phyloP scores from a whole-genome alignment of 1,284 basidiomycete genomes.

The Irpex lacteus region DNA sequence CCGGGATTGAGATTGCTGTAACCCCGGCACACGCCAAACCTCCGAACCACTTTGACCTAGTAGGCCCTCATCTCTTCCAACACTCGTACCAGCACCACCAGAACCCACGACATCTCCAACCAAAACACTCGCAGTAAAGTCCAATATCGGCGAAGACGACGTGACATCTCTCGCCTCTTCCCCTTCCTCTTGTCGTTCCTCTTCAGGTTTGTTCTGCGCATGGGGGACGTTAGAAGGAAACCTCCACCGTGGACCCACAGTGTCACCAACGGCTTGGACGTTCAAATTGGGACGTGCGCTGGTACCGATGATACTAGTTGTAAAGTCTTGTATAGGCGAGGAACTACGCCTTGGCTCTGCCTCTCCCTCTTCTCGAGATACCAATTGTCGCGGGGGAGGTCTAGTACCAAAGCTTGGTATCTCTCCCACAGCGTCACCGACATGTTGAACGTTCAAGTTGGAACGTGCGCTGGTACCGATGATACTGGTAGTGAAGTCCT shows the following conservation, averaged over 20 bases:
- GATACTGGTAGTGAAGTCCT: not conserved
- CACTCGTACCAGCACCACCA: no score
- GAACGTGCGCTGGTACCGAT: no score
- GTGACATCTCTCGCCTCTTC: not conserved
- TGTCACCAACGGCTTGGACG: not conserved
- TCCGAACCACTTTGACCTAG: no score
- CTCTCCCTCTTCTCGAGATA: not conserved
- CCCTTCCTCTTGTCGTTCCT: not conserved
- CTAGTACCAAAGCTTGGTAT: no score
- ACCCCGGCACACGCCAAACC: no score
- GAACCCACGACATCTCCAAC: not conserved
- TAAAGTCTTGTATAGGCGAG: not conserved
- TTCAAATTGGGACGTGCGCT: not conserved
- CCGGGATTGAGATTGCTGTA: no score
- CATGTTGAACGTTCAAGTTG: not conserved
- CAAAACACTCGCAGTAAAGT: not conserved
- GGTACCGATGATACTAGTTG: not conserved
- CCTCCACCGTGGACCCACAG: not conserved
- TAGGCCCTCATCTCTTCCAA: no score
- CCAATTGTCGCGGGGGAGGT: not conserved
- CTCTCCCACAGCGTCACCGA: not conserved
- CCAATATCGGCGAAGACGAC: not conserved
- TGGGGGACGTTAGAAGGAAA: not conserved
- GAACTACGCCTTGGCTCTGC: not conserved
- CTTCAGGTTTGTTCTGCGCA: not conserved